Base-by-base conservation (phyloP, 306 rosid species). In the Hippophae rhamnoides region DNA sequence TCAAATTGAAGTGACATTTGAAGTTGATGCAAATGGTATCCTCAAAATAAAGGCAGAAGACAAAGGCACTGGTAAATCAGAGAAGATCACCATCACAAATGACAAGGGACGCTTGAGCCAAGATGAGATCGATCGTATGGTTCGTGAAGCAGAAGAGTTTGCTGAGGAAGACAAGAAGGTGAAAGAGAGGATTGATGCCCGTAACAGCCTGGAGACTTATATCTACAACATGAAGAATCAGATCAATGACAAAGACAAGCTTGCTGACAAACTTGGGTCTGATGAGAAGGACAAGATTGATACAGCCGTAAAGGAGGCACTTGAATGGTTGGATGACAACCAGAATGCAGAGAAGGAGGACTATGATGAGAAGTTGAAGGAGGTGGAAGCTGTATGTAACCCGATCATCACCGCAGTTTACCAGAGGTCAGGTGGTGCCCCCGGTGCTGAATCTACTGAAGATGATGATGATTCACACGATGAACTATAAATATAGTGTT, bases 231-330 rank as follows among this genome's bases (percentile, higher is more conserved):
- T 93, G 99, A 93, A 93, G 63, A 89, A 79, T 82, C 99, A 93
- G 73, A 38, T 93, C 63, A 75, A 23, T 6, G 99, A 93, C 83
- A 93, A 93, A 50, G 99, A 93, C 94, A 93, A 93, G 71, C 84
- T 93, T 8, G 97, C 95, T 1, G 99, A 93, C 75, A 93, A 93
- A 85, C 82, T 93, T 26, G 99, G 88, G 66, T 64, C 82, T 0
- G 97, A 93, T n/a, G 99, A 88, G 63, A 93, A 93, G 94, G 97
- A 93, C 47, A 93, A 93, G 61, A 75, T 93, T 12, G 99, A 93
- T 78, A 74, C 89, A 0, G 97, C 99, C 0, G 93, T 86, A 57
- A 93, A 93, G 75, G 97, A 93, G 43, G 99, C 99, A 8, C 82
- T 93, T 57, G 99, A 93, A 56, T 93, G 99, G 99, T 43, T 93